Evolutionary conservation across 2,329 filamentous ascomycete species (phyloP), one percentile per base, ranked within the genome.

Genomic region (Beauveria sp.): DNA sequence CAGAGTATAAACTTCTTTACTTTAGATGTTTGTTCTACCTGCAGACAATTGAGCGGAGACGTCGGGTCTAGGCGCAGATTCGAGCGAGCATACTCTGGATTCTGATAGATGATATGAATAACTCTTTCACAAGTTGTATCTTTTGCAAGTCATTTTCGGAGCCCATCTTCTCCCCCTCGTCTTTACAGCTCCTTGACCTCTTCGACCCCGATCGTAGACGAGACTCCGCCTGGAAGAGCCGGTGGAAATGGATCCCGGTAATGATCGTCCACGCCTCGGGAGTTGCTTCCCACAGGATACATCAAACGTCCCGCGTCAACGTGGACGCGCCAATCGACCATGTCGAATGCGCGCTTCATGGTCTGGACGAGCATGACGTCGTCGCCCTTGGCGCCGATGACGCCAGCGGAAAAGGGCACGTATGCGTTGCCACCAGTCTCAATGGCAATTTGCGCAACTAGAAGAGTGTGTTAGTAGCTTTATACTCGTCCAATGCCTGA

Each of bases 381-480:
- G 46, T 69, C 67, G 3, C 69, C 70, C 7, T 53, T 63, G 5
- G 68, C 48, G 1, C 72, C 71, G 22, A 74, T 62, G 9, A 75
- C 34, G 26, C 72, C 71, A 34, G 68, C 67, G 18, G 68, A 73
- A 4, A 76, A 62, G 2, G 73, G 68, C 1, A 65, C 65, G 12
- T 72, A 71, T 0, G 63, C 67, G 22, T 67, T 73, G 40, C 74
- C 65, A 2, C 63, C 65, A 14, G 72, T 75, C 18, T 69, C 46
- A 40, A 74, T 74, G 1, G 70, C 65, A 7, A 69, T 50, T 55
- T 75, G 71, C 0, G 67, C 67, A 43, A 75, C 73, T 73, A 26
- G 18, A 10, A 12, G 3, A 6, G 59, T 9, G 38, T 18, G n/a
- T 43, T 7, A 51, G 24, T 38, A 31, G 49, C 16, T 20, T 18